These are phyloP conservation scores for Populus tremula DNA, from an alignment of 345 rosid species.

Conservation along the genomic window DNA sequence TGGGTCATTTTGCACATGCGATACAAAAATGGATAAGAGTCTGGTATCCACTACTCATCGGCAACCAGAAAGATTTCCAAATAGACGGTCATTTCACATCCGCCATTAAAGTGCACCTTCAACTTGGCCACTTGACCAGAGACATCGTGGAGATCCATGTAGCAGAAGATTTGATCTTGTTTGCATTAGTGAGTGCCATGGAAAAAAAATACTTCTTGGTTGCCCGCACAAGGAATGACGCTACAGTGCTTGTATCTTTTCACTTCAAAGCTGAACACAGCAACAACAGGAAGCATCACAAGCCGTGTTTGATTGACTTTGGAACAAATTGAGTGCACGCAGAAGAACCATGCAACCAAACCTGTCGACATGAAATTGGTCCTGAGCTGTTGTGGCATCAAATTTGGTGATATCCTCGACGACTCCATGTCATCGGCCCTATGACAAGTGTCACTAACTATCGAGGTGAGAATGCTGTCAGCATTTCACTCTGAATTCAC, in stretches of 20 bases:
- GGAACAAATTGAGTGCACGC: not conserved
- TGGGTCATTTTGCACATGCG: not conserved
- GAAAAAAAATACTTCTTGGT: not conserved
- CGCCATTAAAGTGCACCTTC: constrained; percentile 1
- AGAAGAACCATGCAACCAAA: not conserved
- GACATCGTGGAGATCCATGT: not conserved
- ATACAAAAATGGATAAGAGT: not conserved
- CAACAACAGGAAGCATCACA: constrained; percentile 7
- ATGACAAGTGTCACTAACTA: not conserved
- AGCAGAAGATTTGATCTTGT: too few species aligned
- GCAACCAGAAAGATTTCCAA: not conserved
- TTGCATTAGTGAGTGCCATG: not conserved
- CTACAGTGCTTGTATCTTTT: not conserved
- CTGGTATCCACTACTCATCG: not conserved
- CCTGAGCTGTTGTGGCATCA: not conserved
- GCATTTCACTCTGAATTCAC: constrained; percentile 7
- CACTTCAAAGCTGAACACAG: not conserved
- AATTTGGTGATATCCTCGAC: not conserved
- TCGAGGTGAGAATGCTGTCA: constrained; percentile 13
- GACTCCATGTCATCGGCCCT: not conserved
- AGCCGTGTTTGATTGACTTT: constrained; percentile 6
- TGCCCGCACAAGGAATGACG: not conserved
- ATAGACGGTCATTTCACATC: not conserved
- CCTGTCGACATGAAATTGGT: not conserved
- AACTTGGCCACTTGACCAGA: not conserved